Conservation (phyloP, 2,329 filamentous ascomycete genomes). For the Ceratocystiopsis sp. region DNA sequence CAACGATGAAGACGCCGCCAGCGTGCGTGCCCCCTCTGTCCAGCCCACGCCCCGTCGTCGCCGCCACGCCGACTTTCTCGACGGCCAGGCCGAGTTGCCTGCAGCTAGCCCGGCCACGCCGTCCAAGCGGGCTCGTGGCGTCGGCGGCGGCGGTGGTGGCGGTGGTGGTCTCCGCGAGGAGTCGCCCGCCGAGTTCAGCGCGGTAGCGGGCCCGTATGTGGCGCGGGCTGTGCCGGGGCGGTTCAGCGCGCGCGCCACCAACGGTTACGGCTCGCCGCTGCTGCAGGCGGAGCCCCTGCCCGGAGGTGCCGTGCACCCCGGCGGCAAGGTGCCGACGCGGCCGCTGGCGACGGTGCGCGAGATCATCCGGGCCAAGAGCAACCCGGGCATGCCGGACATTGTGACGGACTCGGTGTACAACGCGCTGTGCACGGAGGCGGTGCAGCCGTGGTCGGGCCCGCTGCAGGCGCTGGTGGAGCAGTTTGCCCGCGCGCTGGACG, state of each 20-base stretch:
- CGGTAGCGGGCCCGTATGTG: neutral
- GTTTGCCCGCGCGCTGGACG: slow-evolving; percentile 30
- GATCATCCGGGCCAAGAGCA: slow-evolving; percentile 35
- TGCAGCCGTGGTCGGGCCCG: slow-evolving; percentile 39
- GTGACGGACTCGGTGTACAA: slow-evolving; percentile 44
- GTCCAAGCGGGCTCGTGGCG: slow-evolving; percentile 5
- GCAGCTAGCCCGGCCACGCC: slow-evolving; percentile 3
- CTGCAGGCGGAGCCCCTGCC: neutral
- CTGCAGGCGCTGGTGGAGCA: slow-evolving; percentile 29
- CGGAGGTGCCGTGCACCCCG: too few relatives aligned
- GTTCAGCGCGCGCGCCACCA: neutral
- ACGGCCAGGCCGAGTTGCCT: slow-evolving; percentile 1
- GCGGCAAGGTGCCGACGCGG: slow-evolving; percentile 2
- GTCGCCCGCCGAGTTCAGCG: slow-evolving; percentile 4
- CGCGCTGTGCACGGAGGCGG: slow-evolving; percentile 36
- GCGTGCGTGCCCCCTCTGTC: neutral
- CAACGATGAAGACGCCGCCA: slow-evolving; percentile 20
- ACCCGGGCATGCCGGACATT: slow-evolving; percentile 39
- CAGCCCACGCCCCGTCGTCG: slow-evolving; percentile 5
- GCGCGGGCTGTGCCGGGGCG: neutral
- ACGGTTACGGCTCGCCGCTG: too few relatives aligned
- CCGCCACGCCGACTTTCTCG: slow-evolving; percentile 5
- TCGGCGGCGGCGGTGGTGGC: slow-evolving; percentile 1
- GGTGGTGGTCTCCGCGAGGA: slow-evolving; percentile 10
- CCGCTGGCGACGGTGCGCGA: slow-evolving; percentile 33